Base-by-base conservation (phyloP, 139 green algal species). In the Volvox africanus region DNA sequence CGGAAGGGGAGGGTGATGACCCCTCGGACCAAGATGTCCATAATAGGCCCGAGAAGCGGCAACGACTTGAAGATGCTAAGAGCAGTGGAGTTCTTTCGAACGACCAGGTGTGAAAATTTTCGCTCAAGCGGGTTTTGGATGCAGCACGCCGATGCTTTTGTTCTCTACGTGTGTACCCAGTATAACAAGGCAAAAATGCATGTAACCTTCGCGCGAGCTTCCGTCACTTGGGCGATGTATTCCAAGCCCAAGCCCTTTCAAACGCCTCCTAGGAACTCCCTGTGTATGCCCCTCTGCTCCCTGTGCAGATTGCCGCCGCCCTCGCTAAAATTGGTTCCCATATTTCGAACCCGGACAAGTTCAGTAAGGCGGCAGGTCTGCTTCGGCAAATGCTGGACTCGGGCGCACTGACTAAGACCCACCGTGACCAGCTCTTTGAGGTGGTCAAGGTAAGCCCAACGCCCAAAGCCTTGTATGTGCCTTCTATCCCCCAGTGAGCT, bases 331-430 rank as follows among this genome's bases (percentile, higher is more conserved):
- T 98, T 28, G 71, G 77, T 0, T 61, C 80, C 16, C 95, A 97
- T 91, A 96, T 98, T 16, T 79, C 89, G 79, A 95, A 93, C 65
- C 78, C 93, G 20, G 91, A 92, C 81, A 98, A 98, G 92, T 98
- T 98, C 80, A 26, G 30, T 28, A 98, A 98, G 73, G 96, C 96
- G 0, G 92, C 93, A 9, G 80, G 89, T 18, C 92, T 98, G 87
- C 91, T 98, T 90, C 93, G 95, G 32, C 94, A 98, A 93, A 93
- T 98, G 61, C 78, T 98, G 19, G 82, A 93, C 16, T 82, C 91
- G 2, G 79, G 87, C 36, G 91, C 80, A 0, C 50, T 96, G 28
- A 50, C 36, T 2, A 55, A 77, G n/a, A 68, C 71, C 30, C 90
- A 94, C 55, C 88, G 89, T 36, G 71, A 89, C 18, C 44, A 76